Base-by-base conservation (phyloP, 305 asterid genomes). In the Plantago rigida region DNA sequence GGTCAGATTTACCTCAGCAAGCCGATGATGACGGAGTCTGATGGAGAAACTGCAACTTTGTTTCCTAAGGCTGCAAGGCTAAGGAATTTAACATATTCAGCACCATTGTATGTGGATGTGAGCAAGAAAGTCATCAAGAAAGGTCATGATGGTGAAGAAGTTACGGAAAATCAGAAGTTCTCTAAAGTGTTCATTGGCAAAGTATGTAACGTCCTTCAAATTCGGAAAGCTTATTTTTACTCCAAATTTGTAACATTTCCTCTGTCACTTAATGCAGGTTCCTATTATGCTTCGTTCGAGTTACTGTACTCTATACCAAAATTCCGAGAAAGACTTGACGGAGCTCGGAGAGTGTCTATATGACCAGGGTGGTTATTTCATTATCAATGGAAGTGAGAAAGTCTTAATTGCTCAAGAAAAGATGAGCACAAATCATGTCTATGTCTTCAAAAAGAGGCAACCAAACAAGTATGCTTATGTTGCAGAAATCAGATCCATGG, bases 1-100 rank as follows among this genome's bases (percentile, higher is more conserved):
- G 96, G 99, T 50, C 99, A 93, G 78, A 93, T 93, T 67, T 93
- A 93, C 61, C 82, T 93, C 64, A 93, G 99, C 76, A 93, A 93
- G 71, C 99, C 99, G 9, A 93, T 93, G 99, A 89, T 93, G 99
- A 93, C 99, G 17, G 99, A 93, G 71, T 93, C 99, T 28, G 97
- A 93, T 73, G 99, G 99, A 72, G 99, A 93, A 75, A 93, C 97
- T 44, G 94, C 95, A 22, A 93, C 99, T 7, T 75, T 93, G 83
- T 93, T 87, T 77, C 99, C 99, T 14, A 93, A 93, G 74, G 99
- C 99, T 71, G 97, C 99, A 45, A 87, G 99, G 81, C 74, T 93
- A 65, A 87, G 99, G 73, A 93, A 93, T 64, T 79, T 93, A 74
- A 93, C 99, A 5, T 93, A 93, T 71, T 93, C 99, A 55, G 96